phyloP scores from a whole-genome alignment of 1,139 yeast genomes.

The Saccharomyces hybrid region DNA sequence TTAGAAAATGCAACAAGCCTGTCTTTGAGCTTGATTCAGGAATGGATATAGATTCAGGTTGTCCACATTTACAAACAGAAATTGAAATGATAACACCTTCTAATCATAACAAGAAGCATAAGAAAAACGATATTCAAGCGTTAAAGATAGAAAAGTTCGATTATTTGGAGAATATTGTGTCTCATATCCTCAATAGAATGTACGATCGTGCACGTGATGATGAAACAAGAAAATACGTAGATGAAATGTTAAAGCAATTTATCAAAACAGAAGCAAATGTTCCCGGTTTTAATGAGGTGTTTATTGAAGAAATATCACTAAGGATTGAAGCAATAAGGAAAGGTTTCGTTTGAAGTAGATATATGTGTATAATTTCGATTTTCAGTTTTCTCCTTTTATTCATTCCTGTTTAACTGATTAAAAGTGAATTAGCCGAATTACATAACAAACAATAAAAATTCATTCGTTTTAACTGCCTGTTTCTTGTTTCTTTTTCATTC shows the following conservation, averaged over 20 bases:
- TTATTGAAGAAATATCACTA: constrained; percentile 50
- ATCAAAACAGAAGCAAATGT: constrained; percentile 42
- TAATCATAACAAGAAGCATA: constrained; percentile 1
- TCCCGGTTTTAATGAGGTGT: constrained; percentile 58
- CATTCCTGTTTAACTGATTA: background rate
- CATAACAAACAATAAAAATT: background rate
- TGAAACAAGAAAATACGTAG: constrained; percentile 42
- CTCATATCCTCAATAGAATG: constrained; percentile 39
- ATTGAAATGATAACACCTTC: constrained; percentile 1
- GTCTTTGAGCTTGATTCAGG: constrained; percentile 20
- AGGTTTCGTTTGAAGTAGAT: constrained; percentile 9
- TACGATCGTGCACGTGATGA: constrained; percentile 42
- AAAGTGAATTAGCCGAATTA: background rate
- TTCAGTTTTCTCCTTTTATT: background rate
- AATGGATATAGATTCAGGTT: constrained; percentile 18
- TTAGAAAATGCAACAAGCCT: constrained; percentile 13
- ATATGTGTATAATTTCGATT: background rate
- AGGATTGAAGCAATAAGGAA: constrained; percentile 28
- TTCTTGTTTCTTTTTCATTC: background rate
- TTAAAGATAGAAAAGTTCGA: constrained; percentile 24
- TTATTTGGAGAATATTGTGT: constrained; percentile 34
- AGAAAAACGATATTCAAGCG: background rate
- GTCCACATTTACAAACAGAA: constrained; percentile 7
- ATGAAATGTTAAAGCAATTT: constrained; percentile 36
- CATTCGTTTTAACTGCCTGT: background rate